These are phyloP conservation scores for Syzygium malaccense DNA, from an alignment of 441 rosid species.

Conservation along the genomic window DNA sequence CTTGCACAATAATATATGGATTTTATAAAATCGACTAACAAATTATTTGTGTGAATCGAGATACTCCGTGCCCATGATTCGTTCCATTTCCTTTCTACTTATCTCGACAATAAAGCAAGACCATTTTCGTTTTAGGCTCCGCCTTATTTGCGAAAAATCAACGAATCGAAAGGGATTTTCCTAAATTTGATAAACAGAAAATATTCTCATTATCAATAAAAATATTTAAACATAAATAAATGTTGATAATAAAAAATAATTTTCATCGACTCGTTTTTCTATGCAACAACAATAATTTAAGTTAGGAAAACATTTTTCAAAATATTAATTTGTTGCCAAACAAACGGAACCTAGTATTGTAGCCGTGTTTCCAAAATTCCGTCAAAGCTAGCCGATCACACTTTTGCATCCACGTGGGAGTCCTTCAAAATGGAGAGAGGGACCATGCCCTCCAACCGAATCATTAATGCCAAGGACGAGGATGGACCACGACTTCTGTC, in stretches of 20 bases:
- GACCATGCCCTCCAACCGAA: background rate
- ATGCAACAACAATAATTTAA: background rate
- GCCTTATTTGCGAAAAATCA: no score
- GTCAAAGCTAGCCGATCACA: background rate
- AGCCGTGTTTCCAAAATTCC: no score
- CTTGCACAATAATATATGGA: background rate
- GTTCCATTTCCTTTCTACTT: no score
- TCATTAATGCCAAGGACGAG: background rate
- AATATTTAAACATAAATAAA: background rate
- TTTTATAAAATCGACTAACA: background rate
- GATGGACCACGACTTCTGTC: background rate
- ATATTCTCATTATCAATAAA: background rate
- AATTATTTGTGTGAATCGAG: background rate
- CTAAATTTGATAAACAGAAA: rapidly evolving
- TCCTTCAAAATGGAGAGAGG: background rate
- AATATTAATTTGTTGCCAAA: no score
- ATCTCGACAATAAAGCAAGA: no score
- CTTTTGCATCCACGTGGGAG: background rate
- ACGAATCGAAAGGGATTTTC: no score
- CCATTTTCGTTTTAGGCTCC: background rate
- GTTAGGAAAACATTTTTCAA: background rate
- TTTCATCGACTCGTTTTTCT: background rate
- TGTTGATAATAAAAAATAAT: background rate
- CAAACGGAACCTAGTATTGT: no score
- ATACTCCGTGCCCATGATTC: no score